Percentiles rank a stretch among this genome's conserved stretches.
Conservation (phyloP, 2,329 filamentous ascomycete genomes). For the Volutella citrinella region DNA sequence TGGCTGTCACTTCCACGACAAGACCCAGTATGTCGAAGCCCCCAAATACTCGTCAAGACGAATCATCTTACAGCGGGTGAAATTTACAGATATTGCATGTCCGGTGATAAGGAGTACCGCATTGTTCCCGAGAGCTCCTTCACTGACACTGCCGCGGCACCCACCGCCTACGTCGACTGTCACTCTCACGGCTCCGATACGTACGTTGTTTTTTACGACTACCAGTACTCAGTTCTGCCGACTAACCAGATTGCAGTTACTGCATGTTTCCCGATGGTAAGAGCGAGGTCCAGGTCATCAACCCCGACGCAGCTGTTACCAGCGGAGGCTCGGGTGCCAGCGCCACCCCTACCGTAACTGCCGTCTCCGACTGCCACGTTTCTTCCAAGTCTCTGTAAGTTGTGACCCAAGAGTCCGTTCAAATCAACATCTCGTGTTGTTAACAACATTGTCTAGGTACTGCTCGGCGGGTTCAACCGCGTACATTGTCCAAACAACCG, state of each 20-base stretch:
- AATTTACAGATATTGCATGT: conserved; percentile 23
- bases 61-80: no score
- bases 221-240: not conserved
- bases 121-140: conserved; percentile 13
- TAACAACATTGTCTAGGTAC: conserved; percentile 29
- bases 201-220: not conserved
- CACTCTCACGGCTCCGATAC: conserved; percentile 19
- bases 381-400: conserved; percentile 37
- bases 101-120: conserved; percentile 17
- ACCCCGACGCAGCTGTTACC: conserved; percentile 10
- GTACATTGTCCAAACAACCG: conserved; percentile 42
- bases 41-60: no score
- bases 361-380: conserved; percentile 38
- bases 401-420: fast-evolving
- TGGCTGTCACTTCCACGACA: no score
- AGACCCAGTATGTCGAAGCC: no score
- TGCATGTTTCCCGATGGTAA: conserved; percentile 23
- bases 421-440: not conserved
- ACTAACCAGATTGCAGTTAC: conserved; percentile 12
- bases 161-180: conserved; percentile 22
- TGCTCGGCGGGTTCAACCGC: conserved; percentile 42
- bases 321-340: conserved; percentile 3
- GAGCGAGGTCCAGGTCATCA: conserved; percentile 22
- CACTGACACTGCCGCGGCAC: conserved; percentile 15
- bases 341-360: conserved; percentile 26